Base-by-base conservation (phyloP, 148 eudicot species). In the Beta vulgaris region DNA sequence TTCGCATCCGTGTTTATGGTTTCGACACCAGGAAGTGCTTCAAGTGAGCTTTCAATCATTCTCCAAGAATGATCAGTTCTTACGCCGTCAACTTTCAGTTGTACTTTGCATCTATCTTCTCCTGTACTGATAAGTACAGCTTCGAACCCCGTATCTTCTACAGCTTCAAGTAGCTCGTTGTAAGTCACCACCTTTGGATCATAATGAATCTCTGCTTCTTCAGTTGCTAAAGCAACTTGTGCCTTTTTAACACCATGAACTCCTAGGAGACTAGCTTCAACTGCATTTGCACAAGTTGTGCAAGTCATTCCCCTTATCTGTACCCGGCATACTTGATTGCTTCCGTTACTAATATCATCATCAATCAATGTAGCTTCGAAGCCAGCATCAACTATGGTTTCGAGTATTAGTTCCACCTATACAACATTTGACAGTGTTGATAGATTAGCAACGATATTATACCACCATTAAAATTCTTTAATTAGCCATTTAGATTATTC, bases 201-300 rank as follows among this genome's bases (percentile, higher is more conserved):
- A 77, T 89, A 95, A 14, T 77, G 86, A 68, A 95, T 77, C 82
- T 92, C 92, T 28, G 92, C 96, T 79, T 90, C 92, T 79, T 90
- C 92, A 42, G 93, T 90, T 39, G 99, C 91, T 77, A 95, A 78
- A 34, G 97, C 91, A 53, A 95, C 97, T 79, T 80, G 91, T 60
- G 96, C 97, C 66, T 82, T 88, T 57, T 76, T 86, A 21, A 95
- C 96, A 42, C 99, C 99, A 14, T 68, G 80, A 42, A 88, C 55
- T 51, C 71, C 86, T 72, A 67, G 74, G 74, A 95, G 84, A 65
- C 73, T 82, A 48, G 89, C 79, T 79, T 92, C 96, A 7, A 95
- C 73, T 6, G 99, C 88, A 43, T 79, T 80, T 26, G 93, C 85
- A 78, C 99, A 95, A 48, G 96, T 82, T 18, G 90, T 92, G 88